Percentiles rank a stretch among this genome's conserved stretches.
Conservation (phyloP, 306 rosid species). For the Pachyrhizus erosus region DNA sequence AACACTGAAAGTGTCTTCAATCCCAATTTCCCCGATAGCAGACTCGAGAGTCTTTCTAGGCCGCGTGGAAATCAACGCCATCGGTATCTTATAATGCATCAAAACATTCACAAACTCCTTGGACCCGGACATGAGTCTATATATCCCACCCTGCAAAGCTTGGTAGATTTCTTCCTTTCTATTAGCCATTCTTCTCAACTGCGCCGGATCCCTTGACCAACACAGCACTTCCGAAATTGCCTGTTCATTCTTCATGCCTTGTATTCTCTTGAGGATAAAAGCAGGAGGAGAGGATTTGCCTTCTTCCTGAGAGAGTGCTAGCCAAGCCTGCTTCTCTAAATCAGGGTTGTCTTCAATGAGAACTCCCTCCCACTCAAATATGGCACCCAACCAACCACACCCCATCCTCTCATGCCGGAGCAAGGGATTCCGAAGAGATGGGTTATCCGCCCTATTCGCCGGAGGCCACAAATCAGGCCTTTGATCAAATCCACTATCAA, state of each 20-base stretch:
- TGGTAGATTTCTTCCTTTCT: slow-evolving; percentile 86
- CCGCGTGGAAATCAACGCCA: slow-evolving; percentile 90
- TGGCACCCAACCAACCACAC: slow-evolving; percentile 94
- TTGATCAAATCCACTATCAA: slow-evolving; percentile 63
- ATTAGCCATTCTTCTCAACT: slow-evolving; percentile 78
- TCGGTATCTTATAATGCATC: slow-evolving; percentile 91
- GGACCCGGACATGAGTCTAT: slow-evolving; percentile 75
- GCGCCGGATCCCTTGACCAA: slow-evolving; percentile 88
- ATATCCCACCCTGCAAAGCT: slow-evolving; percentile 88
- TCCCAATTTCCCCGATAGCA: slow-evolving; percentile 77
- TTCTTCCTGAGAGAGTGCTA: slow-evolving; percentile 83
- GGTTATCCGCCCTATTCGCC: slow-evolving; percentile 78
- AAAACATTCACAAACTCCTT: slow-evolving; percentile 84
- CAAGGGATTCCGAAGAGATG: slow-evolving; percentile 82
- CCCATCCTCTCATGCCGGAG: slow-evolving; percentile 97
- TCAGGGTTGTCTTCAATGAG: slow-evolving; percentile 82
- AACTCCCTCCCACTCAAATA: slow-evolving; percentile 99
- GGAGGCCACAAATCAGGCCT: slow-evolving; percentile 92
- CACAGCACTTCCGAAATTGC: slow-evolving; percentile 95
- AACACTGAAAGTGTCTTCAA: slow-evolving; percentile 75
- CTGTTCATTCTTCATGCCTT: slow-evolving; percentile 98
- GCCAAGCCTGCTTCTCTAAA: slow-evolving; percentile 88
- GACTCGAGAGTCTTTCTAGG: slow-evolving; percentile 77
- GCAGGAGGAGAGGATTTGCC: slow-evolving; percentile 84
- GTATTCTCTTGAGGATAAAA: slow-evolving; percentile 77